Percentiles rank a stretch among this genome's conserved stretches.
Evolutionary conservation across 176 grass and related monocot genomes (phyloP).

Genomic region (Aegilops longissima): DNA sequence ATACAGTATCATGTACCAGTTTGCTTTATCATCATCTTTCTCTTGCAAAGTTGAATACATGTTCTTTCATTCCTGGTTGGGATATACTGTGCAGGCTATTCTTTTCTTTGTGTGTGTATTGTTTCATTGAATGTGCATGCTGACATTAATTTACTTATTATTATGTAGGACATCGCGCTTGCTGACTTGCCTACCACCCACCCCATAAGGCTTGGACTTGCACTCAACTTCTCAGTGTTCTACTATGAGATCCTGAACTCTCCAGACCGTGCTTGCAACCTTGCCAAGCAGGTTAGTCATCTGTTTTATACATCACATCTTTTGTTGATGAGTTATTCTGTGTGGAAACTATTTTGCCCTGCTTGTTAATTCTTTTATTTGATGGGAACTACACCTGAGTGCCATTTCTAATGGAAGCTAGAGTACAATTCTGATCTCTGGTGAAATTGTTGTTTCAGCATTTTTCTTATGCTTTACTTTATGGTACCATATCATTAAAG

Average conservation of each 20-base stretch:
- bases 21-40: background rate
- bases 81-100: background rate
- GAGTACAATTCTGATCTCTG: background rate
- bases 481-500: background rate
- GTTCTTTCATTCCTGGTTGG: background rate
- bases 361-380: background rate
- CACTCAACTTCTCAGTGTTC: constrained; percentile 62
- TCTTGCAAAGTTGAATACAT: background rate
- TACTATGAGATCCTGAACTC: constrained; percentile 68
- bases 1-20: background rate
- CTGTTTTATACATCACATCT: background rate
- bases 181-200: constrained; percentile 56
- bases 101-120: background rate
- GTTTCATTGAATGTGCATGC: background rate
- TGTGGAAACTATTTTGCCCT: background rate
- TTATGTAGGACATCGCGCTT: constrained; percentile 42
- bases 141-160: background rate
- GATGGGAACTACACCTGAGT: background rate
- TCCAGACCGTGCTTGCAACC: constrained; percentile 54
- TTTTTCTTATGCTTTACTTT: background rate
- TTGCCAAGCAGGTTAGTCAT: constrained; percentile 56
- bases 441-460: background rate
- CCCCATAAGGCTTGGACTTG: constrained; percentile 63
- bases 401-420: background rate
- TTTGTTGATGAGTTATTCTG: background rate